Percentiles rank a stretch among this genome's conserved stretches.
These are phyloP conservation scores for Tetraselmis chui DNA, from an alignment of 139 green algal genomes.

Conservation along the genomic window DNA sequence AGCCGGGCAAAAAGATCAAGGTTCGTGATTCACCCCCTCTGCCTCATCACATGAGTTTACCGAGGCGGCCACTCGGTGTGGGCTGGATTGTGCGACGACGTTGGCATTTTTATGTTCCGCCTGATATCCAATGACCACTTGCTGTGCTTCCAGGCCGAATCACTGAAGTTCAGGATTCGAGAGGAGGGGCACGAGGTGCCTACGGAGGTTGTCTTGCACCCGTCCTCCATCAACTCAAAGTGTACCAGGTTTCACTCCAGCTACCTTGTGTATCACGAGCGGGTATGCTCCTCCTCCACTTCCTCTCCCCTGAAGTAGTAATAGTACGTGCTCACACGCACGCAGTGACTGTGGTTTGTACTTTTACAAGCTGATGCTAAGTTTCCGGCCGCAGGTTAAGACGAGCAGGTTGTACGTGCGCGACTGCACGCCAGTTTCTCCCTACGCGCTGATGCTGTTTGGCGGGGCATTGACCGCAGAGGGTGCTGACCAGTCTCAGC, in stretches of 20 bases:
- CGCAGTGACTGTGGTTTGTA: no score
- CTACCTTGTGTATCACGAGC: slow-evolving; percentile 73
- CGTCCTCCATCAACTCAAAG: slow-evolving; percentile 47
- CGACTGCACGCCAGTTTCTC: slow-evolving; percentile 72
- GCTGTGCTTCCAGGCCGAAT: not conserved
- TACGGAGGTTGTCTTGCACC: slow-evolving; percentile 60
- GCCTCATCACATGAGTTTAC: no score
- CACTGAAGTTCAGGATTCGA: not conserved
- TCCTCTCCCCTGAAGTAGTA: no score
- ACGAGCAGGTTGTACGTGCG: slow-evolving; percentile 70
- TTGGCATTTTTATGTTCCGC: no score
- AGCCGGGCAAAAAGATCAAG: not conserved
- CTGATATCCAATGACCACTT: no score
- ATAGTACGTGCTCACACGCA: no score
- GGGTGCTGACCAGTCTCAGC: not conserved
- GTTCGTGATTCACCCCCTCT: no score
- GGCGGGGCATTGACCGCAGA: slow-evolving; percentile 49
- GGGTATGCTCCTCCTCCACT: slow-evolving; percentile 2
- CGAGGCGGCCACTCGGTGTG: no score
- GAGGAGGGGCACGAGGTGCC: not conserved
- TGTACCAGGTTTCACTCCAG: slow-evolving; percentile 40
- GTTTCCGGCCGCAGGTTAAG: slow-evolving; percentile 66
- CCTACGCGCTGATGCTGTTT: slow-evolving; percentile 81
- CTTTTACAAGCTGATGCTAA: no score
- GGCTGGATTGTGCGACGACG: no score